Conservation (phyloP, 441 rosid species). For the Adansonia grandidieri region DNA sequence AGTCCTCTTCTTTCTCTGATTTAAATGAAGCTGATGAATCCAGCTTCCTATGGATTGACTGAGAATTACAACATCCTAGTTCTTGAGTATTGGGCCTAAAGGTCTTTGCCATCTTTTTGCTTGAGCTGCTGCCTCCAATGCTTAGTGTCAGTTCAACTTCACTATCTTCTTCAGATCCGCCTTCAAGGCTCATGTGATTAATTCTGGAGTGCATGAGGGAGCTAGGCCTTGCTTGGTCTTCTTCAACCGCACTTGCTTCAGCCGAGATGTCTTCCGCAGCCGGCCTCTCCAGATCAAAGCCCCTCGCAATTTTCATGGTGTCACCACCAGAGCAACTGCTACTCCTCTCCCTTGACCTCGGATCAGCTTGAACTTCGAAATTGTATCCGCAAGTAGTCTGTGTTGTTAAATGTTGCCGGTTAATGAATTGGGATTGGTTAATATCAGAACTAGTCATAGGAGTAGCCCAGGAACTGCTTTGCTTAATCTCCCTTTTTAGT, state of each 20-base stretch:
- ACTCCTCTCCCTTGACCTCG: too few relatives aligned
- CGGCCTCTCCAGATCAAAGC: slow-evolving; percentile 50
- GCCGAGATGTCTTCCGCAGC: slow-evolving; percentile 45
- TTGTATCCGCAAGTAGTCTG: slow-evolving; percentile 7
- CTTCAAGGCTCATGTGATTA: slow-evolving; percentile 30
- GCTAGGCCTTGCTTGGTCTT: slow-evolving; percentile 38
- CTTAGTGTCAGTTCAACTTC: slow-evolving; percentile 77
- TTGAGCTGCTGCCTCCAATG: slow-evolving; percentile 50
- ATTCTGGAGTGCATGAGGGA: slow-evolving; percentile 16
- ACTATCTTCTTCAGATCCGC: slow-evolving; percentile 42
- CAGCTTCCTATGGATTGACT: slow-evolving; percentile 31
- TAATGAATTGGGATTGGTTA: slow-evolving; percentile 32
- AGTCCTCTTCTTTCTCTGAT: slow-evolving; percentile 43
- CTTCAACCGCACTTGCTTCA: slow-evolving; percentile 32
- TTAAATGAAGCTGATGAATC: slow-evolving; percentile 38
- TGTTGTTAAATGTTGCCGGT: slow-evolving; percentile 26
- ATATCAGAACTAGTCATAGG: slow-evolving; percentile 28
- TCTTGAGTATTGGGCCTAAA: slow-evolving; percentile 15
- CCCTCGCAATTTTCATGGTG: slow-evolving; percentile 34
- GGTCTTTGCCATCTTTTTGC: slow-evolving; percentile 31
- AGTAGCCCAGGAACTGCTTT: slow-evolving; percentile 35
- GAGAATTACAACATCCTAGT: neutral
- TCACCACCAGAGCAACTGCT: slow-evolving; percentile 46
- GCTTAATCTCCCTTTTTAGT: slow-evolving; percentile 45
- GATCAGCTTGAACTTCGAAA: too few relatives aligned